phyloP scores from a whole-genome alignment of 495 filamentous ascomycete species.

The Aspergillus bridgeri region DNA sequence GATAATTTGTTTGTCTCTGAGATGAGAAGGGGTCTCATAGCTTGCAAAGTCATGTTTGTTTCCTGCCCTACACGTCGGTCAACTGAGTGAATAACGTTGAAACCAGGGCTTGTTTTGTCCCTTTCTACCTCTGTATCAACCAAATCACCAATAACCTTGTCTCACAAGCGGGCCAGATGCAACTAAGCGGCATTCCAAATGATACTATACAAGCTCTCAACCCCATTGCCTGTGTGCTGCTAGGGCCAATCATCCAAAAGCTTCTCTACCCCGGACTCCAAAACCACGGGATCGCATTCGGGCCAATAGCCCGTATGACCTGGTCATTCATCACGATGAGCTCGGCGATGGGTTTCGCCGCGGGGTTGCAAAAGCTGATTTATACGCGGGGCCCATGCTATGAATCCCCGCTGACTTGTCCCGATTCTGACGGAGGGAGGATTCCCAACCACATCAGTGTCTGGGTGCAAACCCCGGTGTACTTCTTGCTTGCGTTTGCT shows the following conservation, averaged over 20 bases:
- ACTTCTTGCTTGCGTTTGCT: neutral
- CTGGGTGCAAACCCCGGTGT: neutral
- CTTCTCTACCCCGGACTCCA: neutral
- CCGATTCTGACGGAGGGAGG: neutral
- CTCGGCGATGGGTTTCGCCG: neutral
- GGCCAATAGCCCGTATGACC: neutral
- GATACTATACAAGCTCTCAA: neutral
- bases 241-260: slow-evolving; percentile 1
- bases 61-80: neutral
- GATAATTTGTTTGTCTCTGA: neutral
- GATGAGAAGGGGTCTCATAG: neutral
- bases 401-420: slow-evolving; percentile 1
- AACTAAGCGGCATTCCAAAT: neutral
- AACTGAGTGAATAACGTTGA: neutral
- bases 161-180: slow-evolving; percentile 1
- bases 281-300: neutral
- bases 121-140: neutral
- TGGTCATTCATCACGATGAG: neutral
- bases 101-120: slow-evolving; percentile 1
- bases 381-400: neutral
- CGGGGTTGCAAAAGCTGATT: neutral
- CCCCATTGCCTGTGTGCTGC: neutral
- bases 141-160: slow-evolving; percentile 3
- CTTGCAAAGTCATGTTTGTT: slow-evolving; percentile 1
- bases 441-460: neutral